A percentile compares a stretch with the other conserved stretches of the same genome.
These are phyloP conservation scores for Lojkania enalia DNA, from an alignment of 2,329 filamentous ascomycete species.

Conservation along the genomic window DNA sequence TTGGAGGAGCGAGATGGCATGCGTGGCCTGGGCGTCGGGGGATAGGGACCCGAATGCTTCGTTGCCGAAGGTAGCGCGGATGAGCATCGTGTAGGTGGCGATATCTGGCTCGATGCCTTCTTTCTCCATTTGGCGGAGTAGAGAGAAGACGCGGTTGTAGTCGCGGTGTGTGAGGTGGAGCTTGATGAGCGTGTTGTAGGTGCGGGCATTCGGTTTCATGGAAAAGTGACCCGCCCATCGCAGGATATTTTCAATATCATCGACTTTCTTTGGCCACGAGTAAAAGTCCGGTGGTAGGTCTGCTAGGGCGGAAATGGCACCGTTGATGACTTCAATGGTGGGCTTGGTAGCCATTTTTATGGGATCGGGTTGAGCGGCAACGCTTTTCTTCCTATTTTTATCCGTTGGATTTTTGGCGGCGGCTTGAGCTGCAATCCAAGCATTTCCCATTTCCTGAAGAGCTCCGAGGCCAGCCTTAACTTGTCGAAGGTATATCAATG, in stretches of 20 bases:
- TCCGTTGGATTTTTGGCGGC: conserved; percentile 8
- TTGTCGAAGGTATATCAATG: conserved; percentile 62
- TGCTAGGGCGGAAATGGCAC: conserved; percentile 67
- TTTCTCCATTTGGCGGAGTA: conserved; percentile 64
- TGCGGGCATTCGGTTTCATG: conserved; percentile 53
- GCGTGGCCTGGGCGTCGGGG: conserved; percentile 54
- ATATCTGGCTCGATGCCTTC: conserved; percentile 62
- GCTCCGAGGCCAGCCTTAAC: conserved; percentile 62
- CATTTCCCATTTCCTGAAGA: conserved; percentile 66
- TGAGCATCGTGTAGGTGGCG: conserved; percentile 73
- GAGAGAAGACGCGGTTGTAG: conserved; percentile 51
- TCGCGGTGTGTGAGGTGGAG: conserved; percentile 58
- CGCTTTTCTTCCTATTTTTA: conserved; percentile 16
- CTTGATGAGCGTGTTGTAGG: conserved; percentile 71
- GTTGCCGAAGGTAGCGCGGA: conserved; percentile 61
- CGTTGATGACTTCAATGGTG: conserved; percentile 68
- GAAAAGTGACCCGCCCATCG: conserved; percentile 48
- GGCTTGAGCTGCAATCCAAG: conserved; percentile 56
- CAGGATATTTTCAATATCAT: conserved; percentile 45
- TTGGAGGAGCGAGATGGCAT: conserved; percentile 59
- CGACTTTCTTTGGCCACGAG: conserved; percentile 46
- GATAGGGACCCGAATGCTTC: conserved; percentile 49
- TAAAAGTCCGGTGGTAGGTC: conserved; percentile 29
- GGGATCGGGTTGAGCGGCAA: conserved; percentile 22
- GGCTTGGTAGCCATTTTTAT: conserved; percentile 58